Evolutionary conservation across 768 basidiomycete genomes (phyloP), one percentile per base, ranked within the genome.

Genomic region (Hortiboletus campestris): DNA sequence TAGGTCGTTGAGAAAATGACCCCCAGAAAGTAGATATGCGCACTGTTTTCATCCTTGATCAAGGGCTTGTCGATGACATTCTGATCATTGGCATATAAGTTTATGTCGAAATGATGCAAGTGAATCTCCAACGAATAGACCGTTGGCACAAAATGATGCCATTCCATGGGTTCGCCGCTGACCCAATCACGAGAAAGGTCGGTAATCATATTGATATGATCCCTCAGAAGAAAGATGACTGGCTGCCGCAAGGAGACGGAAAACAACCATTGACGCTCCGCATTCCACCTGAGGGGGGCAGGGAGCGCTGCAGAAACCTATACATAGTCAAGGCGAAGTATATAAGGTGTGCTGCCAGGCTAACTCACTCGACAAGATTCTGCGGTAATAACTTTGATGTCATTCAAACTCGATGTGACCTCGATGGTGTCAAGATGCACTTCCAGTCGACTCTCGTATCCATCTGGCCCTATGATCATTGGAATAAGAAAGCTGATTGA

Each of bases 141-240:
- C 69, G 82, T 92, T 0, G 96, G 95, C 20, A 94, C 78, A 69
- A 94, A 98, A 44, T 85, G 86, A 58, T 86, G 76, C 67, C 86
- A 90, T 66, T 93, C 88, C 34, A 80, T 84, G 0, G 87, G 85
- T 25, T 91, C 88, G 4, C 93, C 94, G 12, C 88, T 83, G 22
- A 78, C 80, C 94, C 95, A 98, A 66, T 98, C 96, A 61, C 86
- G 89, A 34, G 86, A 85, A n/a, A 98, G 79, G 70, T 98, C 96
- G 4, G 86, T 86, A 64, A 98, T 83, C 81, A 98, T 91, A 64
- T 93, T 95, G 73, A 94, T 84, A 66, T 98, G 96, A 67, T 98
- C 96, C 41, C 94, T 84, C 12, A 98, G 77, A 19, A 97, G 76
- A 66, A 84, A 90, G 35, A 96, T 77, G 2, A 81, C 73, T 2